phyloP scores from a whole-genome alignment of 257 asterid species.

The Coffea canephora region DNA sequence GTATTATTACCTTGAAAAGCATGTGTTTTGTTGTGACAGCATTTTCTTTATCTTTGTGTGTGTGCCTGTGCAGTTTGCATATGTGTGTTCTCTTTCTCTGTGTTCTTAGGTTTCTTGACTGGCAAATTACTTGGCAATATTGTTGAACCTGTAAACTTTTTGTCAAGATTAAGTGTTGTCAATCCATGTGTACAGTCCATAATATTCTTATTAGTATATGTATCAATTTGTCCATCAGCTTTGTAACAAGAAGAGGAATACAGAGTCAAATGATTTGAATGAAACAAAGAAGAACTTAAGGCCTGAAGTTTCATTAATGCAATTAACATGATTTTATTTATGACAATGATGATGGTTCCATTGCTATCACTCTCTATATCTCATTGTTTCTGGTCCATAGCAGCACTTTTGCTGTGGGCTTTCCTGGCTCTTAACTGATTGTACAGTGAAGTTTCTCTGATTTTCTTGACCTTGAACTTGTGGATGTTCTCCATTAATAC shows the following conservation, averaged over 20 bases:
- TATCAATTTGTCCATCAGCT: background rate
- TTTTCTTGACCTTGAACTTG: slow-evolving; percentile 85
- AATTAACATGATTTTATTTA: background rate
- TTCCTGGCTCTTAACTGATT: slow-evolving; percentile 86
- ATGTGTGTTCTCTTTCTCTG: no score
- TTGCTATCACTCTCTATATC: background rate
- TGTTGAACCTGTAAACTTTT: background rate
- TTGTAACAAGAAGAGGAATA: background rate
- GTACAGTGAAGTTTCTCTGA: slow-evolving; percentile 66
- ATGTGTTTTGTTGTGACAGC: background rate
- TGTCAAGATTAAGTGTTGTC: background rate
- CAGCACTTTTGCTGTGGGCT: slow-evolving; percentile 21
- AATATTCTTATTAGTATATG: background rate
- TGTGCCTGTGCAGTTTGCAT: no score
- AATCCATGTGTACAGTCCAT: background rate
- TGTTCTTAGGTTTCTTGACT: background rate
- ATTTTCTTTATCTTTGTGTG: background rate
- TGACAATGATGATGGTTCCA: background rate
- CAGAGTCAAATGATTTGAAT: background rate
- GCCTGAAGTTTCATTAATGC: background rate
- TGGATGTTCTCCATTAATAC: slow-evolving; percentile 86
- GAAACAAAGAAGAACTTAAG: background rate
- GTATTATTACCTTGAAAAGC: background rate
- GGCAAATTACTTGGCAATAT: background rate
- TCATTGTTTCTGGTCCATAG: background rate